A percentile compares a stretch with the other conserved stretches of the same genome.
phyloP scores from a whole-genome alignment of 179 eudicot genomes.

The Spergularia azorica region DNA sequence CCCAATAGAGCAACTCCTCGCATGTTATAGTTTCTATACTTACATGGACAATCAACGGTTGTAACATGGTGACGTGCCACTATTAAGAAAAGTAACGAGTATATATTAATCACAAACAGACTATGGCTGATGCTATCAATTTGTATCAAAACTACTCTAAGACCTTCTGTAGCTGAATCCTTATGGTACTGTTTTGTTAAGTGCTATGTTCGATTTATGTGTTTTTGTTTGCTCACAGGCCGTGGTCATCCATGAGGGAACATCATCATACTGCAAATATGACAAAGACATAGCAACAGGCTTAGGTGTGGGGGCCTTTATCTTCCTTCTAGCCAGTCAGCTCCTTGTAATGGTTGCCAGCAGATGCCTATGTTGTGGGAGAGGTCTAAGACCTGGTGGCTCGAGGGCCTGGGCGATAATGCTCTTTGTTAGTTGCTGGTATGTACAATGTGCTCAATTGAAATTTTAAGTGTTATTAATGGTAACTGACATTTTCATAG shows the following conservation, averaged over 20 bases:
- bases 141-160: no score
- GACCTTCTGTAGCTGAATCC: no score
- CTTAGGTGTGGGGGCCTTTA: constrained; percentile 66
- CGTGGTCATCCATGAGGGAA: constrained; percentile 16
- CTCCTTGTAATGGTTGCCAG: constrained; percentile 74
- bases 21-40: no score
- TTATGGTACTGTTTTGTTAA: not conserved
- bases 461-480: not conserved
- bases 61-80: no score
- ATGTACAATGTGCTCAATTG: constrained; percentile 34
- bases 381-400: constrained; percentile 77
- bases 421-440: constrained; percentile 88
- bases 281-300: constrained; percentile 76
- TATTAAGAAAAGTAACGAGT: no score
- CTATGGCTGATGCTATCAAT: not conserved
- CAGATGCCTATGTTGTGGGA: constrained; percentile 91
- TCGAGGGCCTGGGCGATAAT: constrained; percentile 70
- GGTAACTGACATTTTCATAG: not conserved
- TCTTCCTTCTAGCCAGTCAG: constrained; percentile 74
- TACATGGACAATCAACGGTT: no score
- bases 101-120: no score
- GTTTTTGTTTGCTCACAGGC: constrained; percentile 46
- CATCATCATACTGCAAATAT: constrained; percentile 53
- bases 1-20: no score
- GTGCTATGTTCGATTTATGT: not conserved